These are phyloP conservation scores for Phanerodontia chrysosporium DNA, from an alignment of 768 basidiomycete genomes.

Conservation along the genomic window DNA sequence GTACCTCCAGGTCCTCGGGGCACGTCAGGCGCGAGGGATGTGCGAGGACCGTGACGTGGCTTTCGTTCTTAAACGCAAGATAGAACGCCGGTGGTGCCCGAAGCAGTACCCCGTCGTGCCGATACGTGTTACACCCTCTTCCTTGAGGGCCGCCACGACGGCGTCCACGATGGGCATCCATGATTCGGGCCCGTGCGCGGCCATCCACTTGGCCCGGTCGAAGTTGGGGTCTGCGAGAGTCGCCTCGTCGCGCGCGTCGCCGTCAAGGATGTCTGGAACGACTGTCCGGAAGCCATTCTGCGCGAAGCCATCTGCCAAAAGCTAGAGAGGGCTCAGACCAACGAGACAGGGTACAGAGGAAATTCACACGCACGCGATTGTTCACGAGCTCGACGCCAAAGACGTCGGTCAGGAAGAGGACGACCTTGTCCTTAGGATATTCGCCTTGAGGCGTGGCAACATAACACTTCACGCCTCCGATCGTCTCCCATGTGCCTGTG, in stretches of 20 bases:
- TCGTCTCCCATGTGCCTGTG: conserved; percentile 32
- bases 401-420: conserved; percentile 36
- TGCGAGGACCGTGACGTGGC: conserved; percentile 35
- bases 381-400: conserved; percentile 28
- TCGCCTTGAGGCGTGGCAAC: conserved; percentile 34
- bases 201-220: conserved; percentile 31
- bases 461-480: conserved; percentile 38
- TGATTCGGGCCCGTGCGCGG: conserved; percentile 27
- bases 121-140: conserved; percentile 34
- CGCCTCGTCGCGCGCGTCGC: conserved; percentile 17
- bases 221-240: conserved; percentile 18
- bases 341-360: neutral
- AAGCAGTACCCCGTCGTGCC: conserved; percentile 42
- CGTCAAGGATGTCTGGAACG: conserved; percentile 25
- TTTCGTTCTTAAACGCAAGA: conserved; percentile 38
- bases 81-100: conserved; percentile 42
- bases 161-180: conserved; percentile 34
- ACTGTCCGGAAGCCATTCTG: conserved; percentile 27
- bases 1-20: conserved; percentile 35
- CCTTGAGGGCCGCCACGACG: conserved; percentile 34
- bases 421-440: conserved; percentile 31
- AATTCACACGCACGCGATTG: conserved; percentile 20
- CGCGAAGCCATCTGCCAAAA: conserved; percentile 30
- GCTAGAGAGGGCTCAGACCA: conserved; percentile 8
- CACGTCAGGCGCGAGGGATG: conserved; percentile 45